These are phyloP conservation scores for Sorghum bicolor DNA, from an alignment of 176 grass and related monocot genomes.

Conservation along the genomic window DNA sequence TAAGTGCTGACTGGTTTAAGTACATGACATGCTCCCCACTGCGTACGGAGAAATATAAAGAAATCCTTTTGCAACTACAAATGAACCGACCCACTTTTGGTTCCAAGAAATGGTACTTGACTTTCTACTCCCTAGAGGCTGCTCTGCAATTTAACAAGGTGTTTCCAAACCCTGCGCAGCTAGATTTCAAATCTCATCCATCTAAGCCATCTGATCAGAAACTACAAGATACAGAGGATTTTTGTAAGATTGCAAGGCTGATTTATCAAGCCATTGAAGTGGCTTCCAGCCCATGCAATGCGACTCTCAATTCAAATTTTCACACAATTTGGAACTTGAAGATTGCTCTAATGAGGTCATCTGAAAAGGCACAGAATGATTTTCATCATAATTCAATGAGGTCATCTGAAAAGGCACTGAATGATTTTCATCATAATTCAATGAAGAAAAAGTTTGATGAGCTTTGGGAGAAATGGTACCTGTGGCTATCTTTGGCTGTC, in stretches of 20 bases:
- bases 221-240: not conserved
- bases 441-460: not conserved
- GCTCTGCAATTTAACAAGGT: not conserved
- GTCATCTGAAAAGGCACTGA: not conserved
- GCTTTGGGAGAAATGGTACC: not conserved
- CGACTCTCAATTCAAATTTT: not conserved
- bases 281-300: not conserved
- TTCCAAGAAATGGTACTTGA: not conserved
- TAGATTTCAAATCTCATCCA: not conserved
- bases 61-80: not conserved
- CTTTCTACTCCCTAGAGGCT: not conserved
- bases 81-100: not conserved
- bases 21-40: constrained; percentile 4
- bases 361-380: not conserved
- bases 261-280: not conserved
- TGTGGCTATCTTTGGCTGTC: constrained; percentile 16
- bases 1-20: not conserved
- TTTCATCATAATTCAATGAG: not conserved
- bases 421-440: not conserved
- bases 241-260: not conserved
- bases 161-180: not conserved
- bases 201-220: not conserved
- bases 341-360: not conserved
- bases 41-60: not conserved
- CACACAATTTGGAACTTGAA: not conserved